Percentiles rank a stretch among this genome's conserved stretches.
Conservation (phyloP, 208 protist species). For the Strigomonas galati region DNA sequence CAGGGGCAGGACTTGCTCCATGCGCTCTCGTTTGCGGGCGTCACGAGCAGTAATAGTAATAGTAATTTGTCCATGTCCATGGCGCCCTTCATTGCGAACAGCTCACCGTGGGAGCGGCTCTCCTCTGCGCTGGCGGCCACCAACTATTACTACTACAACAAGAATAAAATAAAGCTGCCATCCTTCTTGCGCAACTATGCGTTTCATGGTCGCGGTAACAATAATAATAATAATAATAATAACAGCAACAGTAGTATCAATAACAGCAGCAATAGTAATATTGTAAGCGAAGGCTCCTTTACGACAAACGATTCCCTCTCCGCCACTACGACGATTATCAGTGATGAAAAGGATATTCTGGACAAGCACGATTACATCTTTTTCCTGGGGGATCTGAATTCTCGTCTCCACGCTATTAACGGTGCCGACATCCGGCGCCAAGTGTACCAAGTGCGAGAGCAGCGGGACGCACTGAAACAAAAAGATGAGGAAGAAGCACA, state of each 20-base stretch:
- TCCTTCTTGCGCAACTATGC: conserved; percentile 15
- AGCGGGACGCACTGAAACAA: neutral
- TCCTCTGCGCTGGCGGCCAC: conserved; percentile 12
- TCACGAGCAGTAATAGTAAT: too few relatives aligned
- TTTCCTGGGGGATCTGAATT: conserved; percentile 94
- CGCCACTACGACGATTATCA: neutral
- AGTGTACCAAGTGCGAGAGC: neutral
- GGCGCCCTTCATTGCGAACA: conserved; percentile 20
- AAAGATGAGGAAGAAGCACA: neutral
- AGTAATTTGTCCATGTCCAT: conserved; percentile 6
- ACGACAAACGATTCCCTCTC: neutral
- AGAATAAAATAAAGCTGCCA: too few relatives aligned
- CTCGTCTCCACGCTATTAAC: conserved; percentile 69
- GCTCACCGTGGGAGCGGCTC: conserved; percentile 43
- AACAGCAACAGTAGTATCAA: neutral
- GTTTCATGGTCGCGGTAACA: conserved; percentile 8
- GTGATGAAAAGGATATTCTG: conserved; percentile 49
- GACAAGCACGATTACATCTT: conserved; percentile 91
- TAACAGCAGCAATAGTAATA: neutral
- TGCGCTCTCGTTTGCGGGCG: neutral
- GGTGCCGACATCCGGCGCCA: conserved; percentile 20
- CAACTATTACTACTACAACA: conserved; percentile 4
- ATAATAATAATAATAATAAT: neutral
- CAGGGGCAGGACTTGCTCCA: neutral
- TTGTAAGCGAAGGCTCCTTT: neutral